Percentiles rank a stretch among this genome's conserved stretches.
Evolutionary conservation across 371 early-diverging fungal species (phyloP).

Genomic region (Rhizopus microsporus): DNA sequence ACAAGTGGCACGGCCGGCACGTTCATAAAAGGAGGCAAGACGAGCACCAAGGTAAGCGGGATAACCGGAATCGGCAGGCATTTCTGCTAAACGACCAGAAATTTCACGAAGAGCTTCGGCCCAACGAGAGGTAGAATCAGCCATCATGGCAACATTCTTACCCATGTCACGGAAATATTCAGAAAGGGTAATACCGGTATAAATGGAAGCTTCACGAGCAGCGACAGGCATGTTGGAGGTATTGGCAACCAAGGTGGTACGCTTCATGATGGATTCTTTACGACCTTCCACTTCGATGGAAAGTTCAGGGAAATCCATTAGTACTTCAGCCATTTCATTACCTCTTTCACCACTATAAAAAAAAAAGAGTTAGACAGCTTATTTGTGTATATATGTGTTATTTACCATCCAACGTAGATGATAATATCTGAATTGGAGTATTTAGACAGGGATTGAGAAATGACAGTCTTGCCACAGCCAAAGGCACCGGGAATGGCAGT

Average conservation of each 20-base stretch:
- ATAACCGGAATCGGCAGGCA: conserved; percentile 99
- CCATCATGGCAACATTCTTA: conserved; percentile 99
- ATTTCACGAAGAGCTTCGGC: conserved; percentile 99
- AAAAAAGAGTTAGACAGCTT: conserved; percentile 1
- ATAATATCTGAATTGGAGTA: conserved; percentile 99
- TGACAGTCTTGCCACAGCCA: conserved; percentile 99
- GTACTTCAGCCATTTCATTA: conserved; percentile 99
- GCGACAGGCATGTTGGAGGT: conserved; percentile 99
- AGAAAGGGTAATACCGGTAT: conserved; percentile 99
- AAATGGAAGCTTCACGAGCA: conserved; percentile 99
- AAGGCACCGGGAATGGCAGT: conserved; percentile 99
- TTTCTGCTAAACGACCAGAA: conserved; percentile 99
- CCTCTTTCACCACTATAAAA: conserved; percentile 96
- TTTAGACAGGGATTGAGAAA: conserved; percentile 99
- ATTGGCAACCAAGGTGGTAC: conserved; percentile 99
- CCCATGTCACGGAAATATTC: conserved; percentile 99
- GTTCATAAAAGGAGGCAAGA: conserved; percentile 99
- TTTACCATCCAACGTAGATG: conserved; percentile 97
- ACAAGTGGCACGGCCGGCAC: conserved; percentile 98
- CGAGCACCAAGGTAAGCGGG: conserved; percentile 99
- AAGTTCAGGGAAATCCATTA: conserved; percentile 99
- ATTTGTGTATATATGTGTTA: conserved; percentile 9
- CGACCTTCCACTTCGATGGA: conserved; percentile 90
- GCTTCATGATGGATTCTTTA: conserved; percentile 99
- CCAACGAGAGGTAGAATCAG: conserved; percentile 99